Evolutionary conservation across 805 yeast genomes (phyloP).

Genomic region (Zygoascus tannicola): DNA sequence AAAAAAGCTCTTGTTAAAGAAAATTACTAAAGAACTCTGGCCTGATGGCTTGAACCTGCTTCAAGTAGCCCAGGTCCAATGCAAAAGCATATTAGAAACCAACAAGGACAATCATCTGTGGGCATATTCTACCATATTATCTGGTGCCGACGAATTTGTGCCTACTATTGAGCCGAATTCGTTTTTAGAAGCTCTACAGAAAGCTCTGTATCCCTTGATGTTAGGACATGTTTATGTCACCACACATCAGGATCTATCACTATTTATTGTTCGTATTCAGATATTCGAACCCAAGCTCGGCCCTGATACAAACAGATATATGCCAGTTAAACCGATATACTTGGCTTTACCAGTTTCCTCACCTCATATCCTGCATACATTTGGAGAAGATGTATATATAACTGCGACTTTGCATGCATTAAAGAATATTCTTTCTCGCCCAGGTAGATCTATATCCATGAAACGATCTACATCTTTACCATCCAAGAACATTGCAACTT

Average conservation of each 20-base stretch:
- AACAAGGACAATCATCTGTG: constrained; percentile 24
- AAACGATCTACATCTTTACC: constrained; percentile 30
- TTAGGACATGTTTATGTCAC: constrained; percentile 49
- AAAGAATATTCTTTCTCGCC: constrained; percentile 41
- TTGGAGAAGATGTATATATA: constrained; percentile 37
- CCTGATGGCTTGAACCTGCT: constrained; percentile 48
- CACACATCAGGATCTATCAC: constrained; percentile 53
- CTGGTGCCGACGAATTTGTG: constrained; percentile 24
- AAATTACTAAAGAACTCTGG: constrained; percentile 44
- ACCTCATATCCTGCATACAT: constrained; percentile 53
- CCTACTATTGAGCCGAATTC: constrained; percentile 39
- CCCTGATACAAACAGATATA: constrained; percentile 10
- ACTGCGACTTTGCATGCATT: constrained; percentile 53
- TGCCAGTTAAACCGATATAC: constrained; percentile 52
- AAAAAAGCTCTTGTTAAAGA: constrained; percentile 28
- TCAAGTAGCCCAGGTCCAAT: constrained; percentile 64
- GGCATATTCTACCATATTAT: constrained; percentile 27
- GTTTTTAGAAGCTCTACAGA: constrained; percentile 41
- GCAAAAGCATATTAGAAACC: constrained; percentile 45
- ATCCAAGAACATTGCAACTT: constrained; percentile 42
- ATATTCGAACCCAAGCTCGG: constrained; percentile 41
- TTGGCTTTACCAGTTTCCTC: constrained; percentile 60
- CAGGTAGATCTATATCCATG: constrained; percentile 37
- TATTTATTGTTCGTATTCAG: constrained; percentile 56
- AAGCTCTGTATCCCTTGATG: constrained; percentile 30